Evolutionary conservation across 2,329 filamentous ascomycete genomes (phyloP), one percentile per base, ranked within the genome.

Genomic region (Colletotrichum sp.): DNA sequence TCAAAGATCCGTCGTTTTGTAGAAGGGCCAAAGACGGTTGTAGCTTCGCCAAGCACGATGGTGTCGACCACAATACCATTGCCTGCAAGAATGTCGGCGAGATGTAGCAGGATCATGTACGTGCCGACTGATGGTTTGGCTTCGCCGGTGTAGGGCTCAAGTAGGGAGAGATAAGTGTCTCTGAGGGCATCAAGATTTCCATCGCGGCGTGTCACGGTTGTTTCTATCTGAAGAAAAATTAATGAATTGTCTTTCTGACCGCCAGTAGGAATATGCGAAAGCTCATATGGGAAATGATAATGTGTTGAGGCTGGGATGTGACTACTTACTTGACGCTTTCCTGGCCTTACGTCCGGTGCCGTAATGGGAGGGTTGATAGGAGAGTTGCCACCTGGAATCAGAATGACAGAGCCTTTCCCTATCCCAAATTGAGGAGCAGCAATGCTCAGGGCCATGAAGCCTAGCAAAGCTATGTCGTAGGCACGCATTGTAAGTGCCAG

Each of bases 1-100:
- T 59, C 69, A 36, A 79, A 79, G 39, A 79, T 72, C 36, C 75
- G 78, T 32, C 78, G 75, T 71, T 75, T 79, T 15, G 63, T 55
- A 49, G 69, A 76, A 16, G 24, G 66, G 28, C 69, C 62, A 28
- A 76, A 77, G 4, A 59, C 69, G 8, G 60, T 63, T 1, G 64
- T 55, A 8, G 73, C 77, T 16, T 70, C 44, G n/a, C 73, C 77
- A 1, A 76, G 49, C 62, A 66, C 57, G 10, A 44, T 63, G 36
- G 71, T 76, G 52, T 78, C 71, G 8, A 78, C 67, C 15, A 62
- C 12, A 44, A 77, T 39, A 18, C 75, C 75, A n/a, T 77, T 65
- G 28, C 72, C 36, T 1, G 77, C 71, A 4, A 79, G 71, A 16
- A 78, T 39, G 57, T 78, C 77, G 30, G 69, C 78, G 34, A 79